Evolutionary conservation across 1,284 basidiomycete species (phyloP), one percentile per base, ranked within the genome.

Genomic region (Leccinum fuscescens): DNA sequence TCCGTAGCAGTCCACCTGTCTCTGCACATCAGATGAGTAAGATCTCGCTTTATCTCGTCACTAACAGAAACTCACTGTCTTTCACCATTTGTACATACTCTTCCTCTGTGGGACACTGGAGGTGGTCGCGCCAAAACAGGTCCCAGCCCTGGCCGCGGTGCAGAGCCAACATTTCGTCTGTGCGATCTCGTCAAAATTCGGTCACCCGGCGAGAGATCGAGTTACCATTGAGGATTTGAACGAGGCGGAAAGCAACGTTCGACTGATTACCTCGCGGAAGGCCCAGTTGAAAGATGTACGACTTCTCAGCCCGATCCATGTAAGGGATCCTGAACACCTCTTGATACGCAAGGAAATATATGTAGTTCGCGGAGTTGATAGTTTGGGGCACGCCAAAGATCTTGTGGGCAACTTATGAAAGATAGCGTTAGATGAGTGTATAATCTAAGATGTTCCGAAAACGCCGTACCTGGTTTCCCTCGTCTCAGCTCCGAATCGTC

Each of bases 1-100:
- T 88, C 14, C 96, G 82, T 65, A 99, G 88, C 3, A 99, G 80
- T 2, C 96, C 96, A 1, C 96, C 96, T 0, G 96, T 98, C 76
- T 99, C 96, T 97, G 70, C 14, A 58, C 57, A 44, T 29, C 27
- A 48, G 51, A 35, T 62, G 29, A 62, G 54, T n/a, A 29, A 8
- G 2, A 2, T 44, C 14, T 48, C 5, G 17, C 11, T 15, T 51
- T 14, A 22, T n/a, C 39, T 56, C n/a, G 49, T 46, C 33, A 15
- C 5, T 11, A 14, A 12, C n/a, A 2, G 37, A 6, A 29, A 78
- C 85, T 67, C 66, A 92, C 89, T 92, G 62, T 92, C 88, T 69
- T 89, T 86, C 39, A 92, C 92, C 92, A 94, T 94, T 29, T 85
- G 79, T 54, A 94, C 79, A 62, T 93, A 94, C 66, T 93, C 90